Evolutionary conservation across 2,329 filamentous ascomycete genomes (phyloP).

Genomic region (Fusarium sulawesiense): DNA sequence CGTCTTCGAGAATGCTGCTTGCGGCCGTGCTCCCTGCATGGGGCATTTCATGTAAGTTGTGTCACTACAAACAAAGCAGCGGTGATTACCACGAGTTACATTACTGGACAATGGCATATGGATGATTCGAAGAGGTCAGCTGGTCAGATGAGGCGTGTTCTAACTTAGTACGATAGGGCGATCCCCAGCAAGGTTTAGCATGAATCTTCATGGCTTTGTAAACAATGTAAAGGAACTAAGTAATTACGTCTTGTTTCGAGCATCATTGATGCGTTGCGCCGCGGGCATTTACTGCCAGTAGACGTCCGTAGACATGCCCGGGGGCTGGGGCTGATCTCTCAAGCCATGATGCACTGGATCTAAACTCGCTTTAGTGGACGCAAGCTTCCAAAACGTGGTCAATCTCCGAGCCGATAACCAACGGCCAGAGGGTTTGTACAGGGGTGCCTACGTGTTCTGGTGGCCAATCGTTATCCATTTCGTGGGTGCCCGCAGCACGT

Average conservation of each 20-base stretch:
- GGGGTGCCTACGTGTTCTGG: constrained; percentile 8
- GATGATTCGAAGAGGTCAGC: constrained; percentile 33
- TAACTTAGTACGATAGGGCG: constrained; percentile 14
- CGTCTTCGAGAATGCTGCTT: constrained; percentile 21
- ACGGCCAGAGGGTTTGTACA: constrained; percentile 19
- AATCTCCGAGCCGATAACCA: constrained; percentile 30
- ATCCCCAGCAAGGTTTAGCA: constrained; percentile 33
- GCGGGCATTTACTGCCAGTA: constrained; percentile 8
- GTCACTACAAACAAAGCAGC: constrained; percentile 27
- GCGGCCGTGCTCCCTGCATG: constrained; percentile 20
- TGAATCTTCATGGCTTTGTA: constrained; percentile 7
- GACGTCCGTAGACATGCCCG: neutral
- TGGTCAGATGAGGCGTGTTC: constrained; percentile 30
- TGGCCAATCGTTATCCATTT: constrained; percentile 36
- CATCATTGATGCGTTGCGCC: constrained; percentile 15
- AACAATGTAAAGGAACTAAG: neutral
- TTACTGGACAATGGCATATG: constrained; percentile 25
- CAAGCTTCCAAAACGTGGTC: constrained; percentile 24
- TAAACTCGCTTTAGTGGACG: constrained; percentile 12
- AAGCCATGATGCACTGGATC: constrained; percentile 28
- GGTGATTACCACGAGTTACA: constrained; percentile 11
- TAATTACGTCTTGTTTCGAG: neutral
- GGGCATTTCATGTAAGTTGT: constrained; percentile 35
- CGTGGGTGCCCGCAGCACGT: constrained; percentile 33
- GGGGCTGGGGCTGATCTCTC: constrained; percentile 7